phyloP scores from a whole-genome alignment of 805 yeast genomes.

The Suhomyces pyralidae region DNA sequence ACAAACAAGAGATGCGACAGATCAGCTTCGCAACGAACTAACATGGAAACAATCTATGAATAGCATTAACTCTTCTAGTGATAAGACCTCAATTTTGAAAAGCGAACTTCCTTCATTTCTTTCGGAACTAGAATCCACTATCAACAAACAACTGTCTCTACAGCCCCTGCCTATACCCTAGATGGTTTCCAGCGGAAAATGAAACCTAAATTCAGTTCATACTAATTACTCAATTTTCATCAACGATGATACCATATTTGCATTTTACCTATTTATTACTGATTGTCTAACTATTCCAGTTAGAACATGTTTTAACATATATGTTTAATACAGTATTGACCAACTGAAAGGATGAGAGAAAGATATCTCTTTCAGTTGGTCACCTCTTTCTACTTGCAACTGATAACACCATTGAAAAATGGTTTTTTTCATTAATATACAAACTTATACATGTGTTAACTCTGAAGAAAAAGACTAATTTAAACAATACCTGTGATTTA shows the following conservation, averaged over 20 bases:
- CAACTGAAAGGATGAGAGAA: background rate
- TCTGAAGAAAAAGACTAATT: background rate
- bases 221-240: background rate
- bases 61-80: background rate
- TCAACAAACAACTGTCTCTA: background rate
- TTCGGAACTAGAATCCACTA: constrained; percentile 13
- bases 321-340: background rate
- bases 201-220: background rate
- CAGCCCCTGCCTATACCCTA: background rate
- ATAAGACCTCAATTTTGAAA: background rate
- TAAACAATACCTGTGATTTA: background rate
- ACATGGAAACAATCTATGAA: background rate
- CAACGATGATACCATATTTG: background rate
- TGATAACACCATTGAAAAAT: background rate
- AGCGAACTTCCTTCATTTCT: constrained; percentile 12
- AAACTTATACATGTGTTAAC: background rate
- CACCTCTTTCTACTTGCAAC: background rate
- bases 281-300: background rate
- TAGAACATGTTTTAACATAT: background rate
- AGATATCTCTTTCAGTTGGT: background rate
- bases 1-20: background rate
- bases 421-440: background rate
- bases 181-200: background rate
- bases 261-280: background rate
- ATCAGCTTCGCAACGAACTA: background rate